Evolutionary conservation across 2,329 filamentous ascomycete species (phyloP).

Genomic region (Colletotrichum brevisporum): DNA sequence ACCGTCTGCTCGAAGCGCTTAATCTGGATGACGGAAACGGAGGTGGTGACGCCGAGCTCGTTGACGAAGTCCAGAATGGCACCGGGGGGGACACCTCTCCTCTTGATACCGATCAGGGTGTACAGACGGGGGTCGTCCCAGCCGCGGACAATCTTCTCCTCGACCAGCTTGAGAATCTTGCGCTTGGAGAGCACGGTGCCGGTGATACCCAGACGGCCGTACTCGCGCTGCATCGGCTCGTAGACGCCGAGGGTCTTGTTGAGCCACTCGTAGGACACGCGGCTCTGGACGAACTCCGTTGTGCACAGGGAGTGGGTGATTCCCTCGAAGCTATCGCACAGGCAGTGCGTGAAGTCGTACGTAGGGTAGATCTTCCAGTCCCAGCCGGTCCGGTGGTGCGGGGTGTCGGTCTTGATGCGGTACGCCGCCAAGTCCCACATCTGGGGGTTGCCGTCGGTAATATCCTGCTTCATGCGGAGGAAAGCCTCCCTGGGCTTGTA

Average conservation of each 20-base stretch:
- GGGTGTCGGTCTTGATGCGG: conserved; percentile 78
- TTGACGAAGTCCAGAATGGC: conserved; percentile 92
- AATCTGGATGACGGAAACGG: conserved; percentile 83
- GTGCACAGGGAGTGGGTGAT: conserved; percentile 96
- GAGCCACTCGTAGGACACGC: conserved; percentile 92
- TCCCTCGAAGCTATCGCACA: conserved; percentile 92
- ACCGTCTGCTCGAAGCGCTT: conserved; percentile 88
- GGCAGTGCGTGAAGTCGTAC: conserved; percentile 85
- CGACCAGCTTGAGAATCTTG: conserved; percentile 84
- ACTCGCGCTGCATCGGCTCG: conserved; percentile 95
- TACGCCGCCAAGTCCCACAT: conserved; percentile 98
- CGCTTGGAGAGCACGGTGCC: conserved; percentile 90
- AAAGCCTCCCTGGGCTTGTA: conserved; percentile 89
- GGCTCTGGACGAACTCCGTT: conserved; percentile 87
- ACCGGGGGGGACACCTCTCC: conserved; percentile 88
- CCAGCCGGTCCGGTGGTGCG: conserved; percentile 83
- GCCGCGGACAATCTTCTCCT: conserved; percentile 81
- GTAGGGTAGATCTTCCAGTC: conserved; percentile 96
- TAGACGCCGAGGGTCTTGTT: conserved; percentile 84
- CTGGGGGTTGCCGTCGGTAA: conserved; percentile 86
- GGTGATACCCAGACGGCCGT: conserved; percentile 66
- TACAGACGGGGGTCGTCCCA: conserved; percentile 95
- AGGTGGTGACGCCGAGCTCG: conserved; percentile 91
- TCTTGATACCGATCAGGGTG: conserved; percentile 86
- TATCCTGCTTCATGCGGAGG: conserved; percentile 93